phyloP scores from a whole-genome alignment of 2,329 filamentous ascomycete genomes.

The Teratosphaeriaceae sp. region DNA sequence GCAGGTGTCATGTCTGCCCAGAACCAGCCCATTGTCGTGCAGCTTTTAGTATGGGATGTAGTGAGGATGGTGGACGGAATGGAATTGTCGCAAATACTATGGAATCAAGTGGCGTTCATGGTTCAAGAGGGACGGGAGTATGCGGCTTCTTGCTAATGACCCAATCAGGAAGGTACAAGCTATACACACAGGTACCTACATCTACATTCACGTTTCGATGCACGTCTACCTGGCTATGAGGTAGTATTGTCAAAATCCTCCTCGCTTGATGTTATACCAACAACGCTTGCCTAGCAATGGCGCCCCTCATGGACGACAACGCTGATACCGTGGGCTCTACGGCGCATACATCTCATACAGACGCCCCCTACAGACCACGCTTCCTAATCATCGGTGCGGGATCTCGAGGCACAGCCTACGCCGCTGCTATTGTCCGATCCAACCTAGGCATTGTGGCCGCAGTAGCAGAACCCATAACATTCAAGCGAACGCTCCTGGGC shows the following conservation, averaged over 20 bases:
- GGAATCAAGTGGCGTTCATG: too few relatives aligned
- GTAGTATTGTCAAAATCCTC: too few relatives aligned
- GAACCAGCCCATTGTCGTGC: slow-evolving; percentile 58
- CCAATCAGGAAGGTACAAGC: slow-evolving; percentile 4
- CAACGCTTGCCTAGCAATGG: slow-evolving; percentile 2
- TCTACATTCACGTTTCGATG: background rate
- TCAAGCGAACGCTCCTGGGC: slow-evolving; percentile 68
- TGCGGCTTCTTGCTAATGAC: too few relatives aligned
- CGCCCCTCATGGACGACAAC: slow-evolving; percentile 4
- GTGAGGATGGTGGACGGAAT: background rate
- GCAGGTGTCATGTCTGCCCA: slow-evolving; percentile 53
- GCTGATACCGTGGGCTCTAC: background rate
- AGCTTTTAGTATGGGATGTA: background rate
- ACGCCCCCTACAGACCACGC: slow-evolving; percentile 31
- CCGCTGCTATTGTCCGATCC: slow-evolving; percentile 56
- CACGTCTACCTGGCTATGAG: background rate
- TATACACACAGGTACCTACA: too few relatives aligned
- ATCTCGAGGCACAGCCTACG: slow-evolving; percentile 70
- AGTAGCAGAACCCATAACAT: slow-evolving; percentile 73
- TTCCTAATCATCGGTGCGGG: slow-evolving; percentile 79
- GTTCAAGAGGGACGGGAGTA: too few relatives aligned
- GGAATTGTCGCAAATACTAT: background rate
- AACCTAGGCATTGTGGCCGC: slow-evolving; percentile 65
- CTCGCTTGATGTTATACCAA: background rate
- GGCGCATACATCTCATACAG: background rate